phyloP scores from a whole-genome alignment of 345 rosid genomes.

The Lepidium didymum region DNA sequence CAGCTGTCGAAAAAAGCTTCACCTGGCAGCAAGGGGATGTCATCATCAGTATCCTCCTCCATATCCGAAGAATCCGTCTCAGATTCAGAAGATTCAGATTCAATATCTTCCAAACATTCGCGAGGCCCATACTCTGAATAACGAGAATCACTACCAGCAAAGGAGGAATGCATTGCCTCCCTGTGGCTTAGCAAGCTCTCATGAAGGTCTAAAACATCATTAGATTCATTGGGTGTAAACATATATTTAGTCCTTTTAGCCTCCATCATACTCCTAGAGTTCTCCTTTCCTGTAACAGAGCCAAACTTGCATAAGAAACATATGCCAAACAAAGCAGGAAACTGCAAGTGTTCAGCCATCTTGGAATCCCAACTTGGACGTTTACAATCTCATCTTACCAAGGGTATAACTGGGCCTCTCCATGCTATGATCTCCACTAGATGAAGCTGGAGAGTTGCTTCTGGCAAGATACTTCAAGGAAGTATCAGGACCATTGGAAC shows the following conservation, averaged over 20 bases:
- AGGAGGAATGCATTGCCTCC: conserved; percentile 40
- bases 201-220: conserved; percentile 48
- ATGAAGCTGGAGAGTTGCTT: conserved; percentile 38
- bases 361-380: not conserved
- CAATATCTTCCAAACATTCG: conserved; percentile 50
- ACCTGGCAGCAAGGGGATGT: conserved; percentile 65
- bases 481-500: conserved; percentile 43
- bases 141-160: conserved; percentile 37
- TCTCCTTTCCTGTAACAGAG: conserved; percentile 55
- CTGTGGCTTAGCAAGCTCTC: conserved; percentile 39
- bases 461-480: conserved; percentile 36
- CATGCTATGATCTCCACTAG: conserved; percentile 39
- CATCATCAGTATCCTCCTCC: conserved; percentile 73
- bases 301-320: conserved; percentile 24
- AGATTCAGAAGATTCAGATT: conserved; percentile 53
- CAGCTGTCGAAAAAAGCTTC: not conserved
- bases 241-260: conserved; percentile 58
- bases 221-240: conserved; percentile 43
- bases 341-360: conserved; percentile 20
- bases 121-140: conserved; percentile 41
- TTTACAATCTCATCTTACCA: conserved; percentile 43
- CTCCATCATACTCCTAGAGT: conserved; percentile 34
- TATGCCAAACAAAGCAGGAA: conserved; percentile 14
- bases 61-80: conserved; percentile 80
- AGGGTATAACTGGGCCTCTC: conserved; percentile 39